Evolutionary conservation across 2,329 filamentous ascomycete genomes (phyloP).

Genomic region (Nannizzia gypsea): DNA sequence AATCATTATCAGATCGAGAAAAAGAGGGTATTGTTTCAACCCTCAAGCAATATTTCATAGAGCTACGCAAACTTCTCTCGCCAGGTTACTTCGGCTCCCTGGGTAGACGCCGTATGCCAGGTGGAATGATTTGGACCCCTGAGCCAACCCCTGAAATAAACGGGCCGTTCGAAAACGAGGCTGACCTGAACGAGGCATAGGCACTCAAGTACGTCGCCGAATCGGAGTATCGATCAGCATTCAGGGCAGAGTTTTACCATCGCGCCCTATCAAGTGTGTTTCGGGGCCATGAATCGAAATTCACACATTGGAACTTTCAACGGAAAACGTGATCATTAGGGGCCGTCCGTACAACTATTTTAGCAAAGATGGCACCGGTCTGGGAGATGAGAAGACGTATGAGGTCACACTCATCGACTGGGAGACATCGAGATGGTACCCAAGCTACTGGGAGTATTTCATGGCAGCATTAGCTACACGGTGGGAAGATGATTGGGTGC

Average conservation of each 20-base stretch:
- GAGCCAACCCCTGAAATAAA: conserved; percentile 18
- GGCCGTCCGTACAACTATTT: conserved; percentile 1
- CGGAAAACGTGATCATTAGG: conserved; percentile 23
- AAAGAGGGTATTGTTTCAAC: conserved; percentile 18
- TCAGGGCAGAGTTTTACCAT: conserved; percentile 20
- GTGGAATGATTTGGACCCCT: conserved; percentile 21
- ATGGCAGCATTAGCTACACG: conserved; percentile 23
- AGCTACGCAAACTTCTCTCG: conserved; percentile 19
- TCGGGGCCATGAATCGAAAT: conserved; percentile 17
- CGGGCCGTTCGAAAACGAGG: conserved; percentile 22
- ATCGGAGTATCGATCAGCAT: conserved; percentile 7
- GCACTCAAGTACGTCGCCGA: conserved; percentile 17
- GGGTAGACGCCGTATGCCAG: conserved; percentile 16
- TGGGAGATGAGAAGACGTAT: conserved; percentile 3
- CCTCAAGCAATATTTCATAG: conserved; percentile 16
- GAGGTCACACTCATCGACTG: conserved; percentile 29
- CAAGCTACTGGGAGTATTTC: conserved; percentile 19
- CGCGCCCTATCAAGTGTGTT: conserved; percentile 18
- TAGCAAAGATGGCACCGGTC: background rate
- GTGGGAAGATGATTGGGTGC: conserved; percentile 27
- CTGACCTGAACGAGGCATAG: conserved; percentile 20
- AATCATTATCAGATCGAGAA: conserved; percentile 14
- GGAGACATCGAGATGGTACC: conserved; percentile 31
- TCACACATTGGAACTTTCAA: conserved; percentile 25
- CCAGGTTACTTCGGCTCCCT: conserved; percentile 22